phyloP scores from a whole-genome alignment of 768 basidiomycete species.

The Tylopilus sp. region DNA sequence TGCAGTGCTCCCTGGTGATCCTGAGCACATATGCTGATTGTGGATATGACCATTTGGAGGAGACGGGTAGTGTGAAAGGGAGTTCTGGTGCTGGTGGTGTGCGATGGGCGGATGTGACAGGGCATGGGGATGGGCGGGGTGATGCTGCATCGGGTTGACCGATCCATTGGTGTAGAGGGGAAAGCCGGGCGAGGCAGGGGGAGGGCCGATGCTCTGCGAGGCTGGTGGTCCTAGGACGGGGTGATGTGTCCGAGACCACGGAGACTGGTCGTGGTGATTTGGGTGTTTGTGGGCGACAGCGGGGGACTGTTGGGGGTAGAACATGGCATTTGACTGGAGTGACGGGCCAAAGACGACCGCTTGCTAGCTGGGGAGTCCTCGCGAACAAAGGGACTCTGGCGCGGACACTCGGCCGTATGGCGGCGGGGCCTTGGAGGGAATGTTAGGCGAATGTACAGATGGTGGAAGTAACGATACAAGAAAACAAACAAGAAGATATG shows the following conservation, averaged over 20 bases:
- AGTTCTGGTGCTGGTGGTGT: constrained; percentile 79
- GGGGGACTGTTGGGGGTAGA: constrained; percentile 82
- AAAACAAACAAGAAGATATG: constrained; percentile 17
- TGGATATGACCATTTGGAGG: constrained; percentile 70
- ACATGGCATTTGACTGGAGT: constrained; percentile 55
- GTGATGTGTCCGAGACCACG: constrained; percentile 66
- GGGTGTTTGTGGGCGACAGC: constrained; percentile 75
- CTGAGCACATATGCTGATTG: constrained; percentile 55
- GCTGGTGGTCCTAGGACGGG: constrained; percentile 47
- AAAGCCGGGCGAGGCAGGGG: constrained; percentile 71
- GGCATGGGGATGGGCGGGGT: constrained; percentile 54
- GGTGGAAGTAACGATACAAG: not conserved
- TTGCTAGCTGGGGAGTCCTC: constrained; percentile 4
- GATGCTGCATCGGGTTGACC: constrained; percentile 59
- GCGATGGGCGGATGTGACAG: constrained; percentile 47
- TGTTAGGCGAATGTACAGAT: constrained; percentile 14
- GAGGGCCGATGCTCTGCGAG: constrained; percentile 50
- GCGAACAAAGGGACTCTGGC: constrained; percentile 8
- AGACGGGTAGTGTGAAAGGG: constrained; percentile 72
- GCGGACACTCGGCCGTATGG: constrained; percentile 3
- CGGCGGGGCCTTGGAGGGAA: not conserved
- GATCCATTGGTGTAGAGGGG: constrained; percentile 71
- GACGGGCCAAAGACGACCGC: constrained; percentile 4
- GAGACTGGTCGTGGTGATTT: constrained; percentile 70
- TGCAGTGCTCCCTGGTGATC: constrained; percentile 51